Base-by-base conservation (phyloP, 176 grass and related monocot species). In the Hsuehochloa calcarea region DNA sequence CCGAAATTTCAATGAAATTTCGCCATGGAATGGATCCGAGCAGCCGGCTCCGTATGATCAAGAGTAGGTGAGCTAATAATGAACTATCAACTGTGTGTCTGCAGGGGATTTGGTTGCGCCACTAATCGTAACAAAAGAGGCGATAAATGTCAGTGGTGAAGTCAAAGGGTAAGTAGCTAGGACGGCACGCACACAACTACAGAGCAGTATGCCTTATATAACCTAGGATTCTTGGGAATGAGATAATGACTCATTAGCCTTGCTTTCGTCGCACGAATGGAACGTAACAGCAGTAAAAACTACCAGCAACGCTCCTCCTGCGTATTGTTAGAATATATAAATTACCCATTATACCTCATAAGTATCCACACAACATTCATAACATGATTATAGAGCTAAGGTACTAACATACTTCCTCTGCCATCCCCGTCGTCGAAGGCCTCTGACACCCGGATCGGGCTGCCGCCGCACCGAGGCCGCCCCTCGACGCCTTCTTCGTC, bases 111-210 rank as follows among this genome's bases (percentile, higher is more conserved):
- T 65, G 19, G 75, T 41, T 38, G 81, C 14, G 7, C 45, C 35
- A 58, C 50, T 71, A 56, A 37, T 41, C 13, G 7, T 27, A 2
- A 43, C 34, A 78, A 83, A 44, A 68, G 7, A 2, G 20, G 37
- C 22, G 27, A 80, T 74, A 58, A 80, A 73, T 85, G 38, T 59
- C 59, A 9, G 59, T 11, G 16, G 26, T 27, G 5, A 80, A 47
- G 75, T 74, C 87, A 77, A 78, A 62, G 2, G 49, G 61, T 61
- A 75, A 77, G 61, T 85, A 67, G 46, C 29, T 5, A 58, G 35
- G 20, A 59, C 19, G 66, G 25, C 60, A 15, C 23, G 4, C 56
- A 26, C 58, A 26, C 60, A 62, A 60, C 22, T 12, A 26, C 3
- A 26, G 3, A n/a, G 52, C 52, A 22, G 20, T 8, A 55, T 52